Evolutionary conservation across 176 grass and related monocot genomes (phyloP), one percentile per base, ranked within the genome.

Genomic region (Oryza glumipatula): DNA sequence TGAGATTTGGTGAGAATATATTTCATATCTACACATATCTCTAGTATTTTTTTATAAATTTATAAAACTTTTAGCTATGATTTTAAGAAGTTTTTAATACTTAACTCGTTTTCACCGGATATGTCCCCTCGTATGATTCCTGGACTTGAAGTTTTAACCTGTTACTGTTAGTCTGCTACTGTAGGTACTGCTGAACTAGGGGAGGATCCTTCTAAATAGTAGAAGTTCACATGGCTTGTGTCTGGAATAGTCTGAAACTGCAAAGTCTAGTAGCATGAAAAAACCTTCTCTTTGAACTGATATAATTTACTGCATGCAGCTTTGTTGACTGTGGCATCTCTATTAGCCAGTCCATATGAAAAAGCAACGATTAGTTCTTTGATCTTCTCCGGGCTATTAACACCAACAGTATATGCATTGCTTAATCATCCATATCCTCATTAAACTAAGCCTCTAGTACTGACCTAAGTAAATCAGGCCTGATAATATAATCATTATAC

Each of bases 401-500:
- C 38, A 48, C 46, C 39, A 79, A 68, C 13, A 15, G 3, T 23
- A 45, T 84, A 45, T 80, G 21, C 71, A 52, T 4, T 80, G 74
- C 65, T 85, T 58, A 78, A 66, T 73, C 75, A 75, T n/a, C 58
- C 47, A 46, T 68, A 58, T 64, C 16, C 49, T 54, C 75, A 51
- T 67, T 70, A 84, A 87, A 80, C 33, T 84, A 84, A 84, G 45
- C 56, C 52, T 4, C 80, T 76, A 38, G 36, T 38, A 70, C 43
- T 70, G 39, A 76, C 4, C 63, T 76, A 65, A 63, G 24, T 30
- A 61, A 73, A 72, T 41, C 19, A 13, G 49, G 11, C 17, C n/a
- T 87, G 26, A 32, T 22, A 58, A 74, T 33, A 71, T 80, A 56
- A 87, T 84, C 22, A 87, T 87, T 70, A 80, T 76, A 84, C 70